phyloP scores from a whole-genome alignment of 148 eudicot genomes.

The Rhododendron simsii region DNA sequence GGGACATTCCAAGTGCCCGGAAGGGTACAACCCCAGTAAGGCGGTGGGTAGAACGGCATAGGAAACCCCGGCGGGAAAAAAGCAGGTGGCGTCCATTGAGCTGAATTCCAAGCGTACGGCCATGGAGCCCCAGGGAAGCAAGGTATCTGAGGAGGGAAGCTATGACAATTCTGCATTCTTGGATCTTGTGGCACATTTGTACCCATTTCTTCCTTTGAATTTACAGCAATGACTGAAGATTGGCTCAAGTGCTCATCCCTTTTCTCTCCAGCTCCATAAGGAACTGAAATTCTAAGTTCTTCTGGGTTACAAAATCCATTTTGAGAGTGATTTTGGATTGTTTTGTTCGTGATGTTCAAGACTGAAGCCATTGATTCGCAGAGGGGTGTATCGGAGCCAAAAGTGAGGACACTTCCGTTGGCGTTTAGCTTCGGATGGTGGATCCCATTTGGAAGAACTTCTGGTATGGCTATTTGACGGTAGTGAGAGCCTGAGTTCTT shows the following conservation, averaged over 20 bases:
- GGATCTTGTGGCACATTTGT: conserved; percentile 15
- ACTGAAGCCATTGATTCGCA: conserved; percentile 56
- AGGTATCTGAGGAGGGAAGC: conserved; percentile 30
- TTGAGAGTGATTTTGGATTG: conserved; percentile 15
- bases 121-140: conserved; percentile 45
- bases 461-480: conserved; percentile 32
- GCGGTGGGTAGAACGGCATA: conserved; percentile 42
- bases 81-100: conserved; percentile 28
- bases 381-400: conserved; percentile 45
- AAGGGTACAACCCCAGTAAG: conserved; percentile 46
- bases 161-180: conserved; percentile 15
- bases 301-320: conserved; percentile 28
- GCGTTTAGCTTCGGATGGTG: conserved; percentile 27
- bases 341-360: conserved; percentile 37
- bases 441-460: conserved; percentile 38
- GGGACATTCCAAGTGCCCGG: conserved; percentile 48
- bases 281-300: conserved; percentile 16
- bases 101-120: conserved; percentile 44
- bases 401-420: conserved; percentile 41
- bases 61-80: conserved; percentile 41
- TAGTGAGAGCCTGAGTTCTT: conserved; percentile 40
- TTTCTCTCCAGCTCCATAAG: conserved; percentile 17
- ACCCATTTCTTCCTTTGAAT: conserved; percentile 18
- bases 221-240: conserved; percentile 19
- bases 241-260: conserved; percentile 27